phyloP scores from a whole-genome alignment of 2,329 filamentous ascomycete species.

The Berkeleyomyces basicola region DNA sequence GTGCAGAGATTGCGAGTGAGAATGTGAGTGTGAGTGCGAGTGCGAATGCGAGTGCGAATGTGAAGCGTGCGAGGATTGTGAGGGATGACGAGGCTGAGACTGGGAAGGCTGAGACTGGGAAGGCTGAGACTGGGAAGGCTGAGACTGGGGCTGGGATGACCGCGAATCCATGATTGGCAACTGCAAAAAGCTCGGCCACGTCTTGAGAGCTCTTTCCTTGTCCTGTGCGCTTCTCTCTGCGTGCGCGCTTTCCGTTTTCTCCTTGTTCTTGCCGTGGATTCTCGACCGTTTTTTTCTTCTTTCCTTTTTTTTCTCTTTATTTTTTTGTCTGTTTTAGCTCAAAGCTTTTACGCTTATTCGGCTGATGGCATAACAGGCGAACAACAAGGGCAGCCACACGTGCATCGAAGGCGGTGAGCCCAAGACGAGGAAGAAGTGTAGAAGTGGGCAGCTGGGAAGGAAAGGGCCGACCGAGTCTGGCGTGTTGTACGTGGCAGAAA shows the following conservation, averaged over 20 bases:
- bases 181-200: neutral
- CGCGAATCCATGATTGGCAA: conserved; percentile 11
- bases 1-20: neutral
- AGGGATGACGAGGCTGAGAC: conserved; percentile 11
- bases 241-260: neutral
- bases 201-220: neutral
- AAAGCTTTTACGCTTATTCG: neutral
- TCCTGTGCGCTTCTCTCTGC: neutral
- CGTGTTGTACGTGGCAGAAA: neutral
- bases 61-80: conserved; percentile 3
- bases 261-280: too few species aligned
- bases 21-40: neutral
- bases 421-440: neutral
- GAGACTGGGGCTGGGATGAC: neutral
- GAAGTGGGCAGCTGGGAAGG: neutral
- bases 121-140: conserved; percentile 7
- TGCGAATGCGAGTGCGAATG: conserved; percentile 1
- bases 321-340: neutral
- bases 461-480: conserved; percentile 1
- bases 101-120: conserved; percentile 12
- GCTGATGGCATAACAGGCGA: neutral
- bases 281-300: neutral
- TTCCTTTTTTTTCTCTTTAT: neutral
- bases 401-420: neutral
- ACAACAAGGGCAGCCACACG: neutral